Conservation (phyloP, 352 stramenopile genomes). For the Phytopythium sindhum region DNA sequence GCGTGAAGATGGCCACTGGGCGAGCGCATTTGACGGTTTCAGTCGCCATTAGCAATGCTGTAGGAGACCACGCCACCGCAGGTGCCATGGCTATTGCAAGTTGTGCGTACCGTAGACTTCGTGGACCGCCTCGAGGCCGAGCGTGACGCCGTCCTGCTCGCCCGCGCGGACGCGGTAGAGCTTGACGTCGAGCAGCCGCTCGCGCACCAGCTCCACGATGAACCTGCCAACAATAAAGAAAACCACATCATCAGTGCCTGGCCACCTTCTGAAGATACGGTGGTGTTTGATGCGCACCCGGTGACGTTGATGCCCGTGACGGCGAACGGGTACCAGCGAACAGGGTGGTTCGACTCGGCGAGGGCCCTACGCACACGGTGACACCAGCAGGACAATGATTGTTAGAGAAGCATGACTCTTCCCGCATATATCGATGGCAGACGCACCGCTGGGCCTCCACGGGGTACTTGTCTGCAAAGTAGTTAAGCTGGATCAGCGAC, state of each 20-base stretch:
- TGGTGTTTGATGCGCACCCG: slow-evolving; percentile 18
- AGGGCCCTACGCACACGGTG: slow-evolving; percentile 64
- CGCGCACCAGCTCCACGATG: slow-evolving; percentile 66
- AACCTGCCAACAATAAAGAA: slow-evolving; percentile 31
- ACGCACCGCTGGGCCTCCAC: slow-evolving; percentile 65
- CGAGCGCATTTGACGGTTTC: not conserved
- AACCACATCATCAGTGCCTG: not conserved
- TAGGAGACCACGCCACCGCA: not conserved
- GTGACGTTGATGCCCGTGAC: slow-evolving; percentile 88
- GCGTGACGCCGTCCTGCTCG: slow-evolving; percentile 26
- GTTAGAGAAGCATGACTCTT: not conserved
- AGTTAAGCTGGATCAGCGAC: slow-evolving; percentile 69
- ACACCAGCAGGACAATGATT: too few relatives aligned
- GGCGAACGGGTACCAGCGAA: slow-evolving; percentile 83
- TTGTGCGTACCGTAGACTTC: slow-evolving; percentile 64
- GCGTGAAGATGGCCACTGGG: slow-evolving; percentile 68
- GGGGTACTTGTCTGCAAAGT: slow-evolving; percentile 73
- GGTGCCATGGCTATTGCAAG: not conserved
- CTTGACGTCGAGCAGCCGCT: slow-evolving; percentile 74
- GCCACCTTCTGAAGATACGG: not conserved
- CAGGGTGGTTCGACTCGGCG: slow-evolving; percentile 81
- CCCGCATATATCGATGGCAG: not conserved
- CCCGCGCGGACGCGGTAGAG: slow-evolving; percentile 43
- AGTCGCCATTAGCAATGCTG: not conserved
- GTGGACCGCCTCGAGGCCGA: slow-evolving; percentile 50